Evolutionary conservation across 768 basidiomycete species (phyloP), one percentile per base, ranked within the genome.

Genomic region (Mrakia frigida): DNA sequence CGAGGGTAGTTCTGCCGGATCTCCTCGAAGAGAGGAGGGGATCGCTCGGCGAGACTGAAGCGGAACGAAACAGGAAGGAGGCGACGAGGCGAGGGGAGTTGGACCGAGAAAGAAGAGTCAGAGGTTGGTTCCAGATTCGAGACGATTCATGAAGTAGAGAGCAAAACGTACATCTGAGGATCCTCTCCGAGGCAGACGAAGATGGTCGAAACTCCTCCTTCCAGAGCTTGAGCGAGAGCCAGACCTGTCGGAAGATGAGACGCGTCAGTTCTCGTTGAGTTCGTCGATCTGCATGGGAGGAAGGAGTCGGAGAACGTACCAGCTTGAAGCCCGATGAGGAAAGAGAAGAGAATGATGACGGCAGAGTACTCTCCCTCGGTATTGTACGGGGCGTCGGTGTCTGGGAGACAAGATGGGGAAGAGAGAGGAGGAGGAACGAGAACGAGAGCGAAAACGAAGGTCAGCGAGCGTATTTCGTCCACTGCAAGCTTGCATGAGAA

Each of bases 121-220:
- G 18, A 14, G 18, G 3, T 14, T 50, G 16, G 18, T 50, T 50
- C 16, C 43, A 14, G 2, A 14, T 46, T 46, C 14, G 6, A 46
- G 43, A 46, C 9, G 43, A 46, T 9, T 9, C 9, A 46, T 2
- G 10, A 50, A 50, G 6, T 18, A 50, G 18, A 21, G 46, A 16
- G 46, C 2, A 6, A 14, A 21, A 50, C 46, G 10, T 50, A 50
- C 46, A 93, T 87, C 14, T 59, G 46, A 4, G 92, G 92, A 81
- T 94, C 91, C 82, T 94, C 92, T 70, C 88, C 92, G 13, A 94
- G 86, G 11, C 92, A 92, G 43, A 94, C 92, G 81, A 93, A 92
- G 89, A 93, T 92, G 2, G 92, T 93, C 2, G 92, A 93, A 1
- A 94, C 92, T 70, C 92, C 93, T 21, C 91, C 92, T 81, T 93